A percentile compares a stretch with the other conserved stretches of the same genome.
These are phyloP conservation scores for Candida insectalens DNA, from an alignment of 805 yeast species.

Conservation along the genomic window DNA sequence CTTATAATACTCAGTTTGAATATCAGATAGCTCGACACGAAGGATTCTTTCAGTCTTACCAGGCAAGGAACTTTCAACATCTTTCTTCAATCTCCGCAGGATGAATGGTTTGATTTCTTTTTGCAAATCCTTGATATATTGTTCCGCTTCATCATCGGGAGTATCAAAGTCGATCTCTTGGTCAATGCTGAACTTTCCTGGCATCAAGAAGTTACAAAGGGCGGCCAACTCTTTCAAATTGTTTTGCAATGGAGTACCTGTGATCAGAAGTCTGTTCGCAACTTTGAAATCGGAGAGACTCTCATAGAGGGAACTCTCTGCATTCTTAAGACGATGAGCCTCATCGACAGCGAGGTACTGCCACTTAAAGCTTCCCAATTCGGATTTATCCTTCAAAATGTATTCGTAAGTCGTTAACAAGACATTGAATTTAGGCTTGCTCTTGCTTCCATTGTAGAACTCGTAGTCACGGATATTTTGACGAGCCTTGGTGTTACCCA, in stretches of 20 bases:
- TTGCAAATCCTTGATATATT: slow-evolving; percentile 79
- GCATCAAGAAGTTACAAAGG: slow-evolving; percentile 89
- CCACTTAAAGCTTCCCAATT: slow-evolving; percentile 82
- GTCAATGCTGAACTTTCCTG: slow-evolving; percentile 82
- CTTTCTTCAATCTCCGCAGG: slow-evolving; percentile 87
- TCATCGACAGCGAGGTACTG: slow-evolving; percentile 97
- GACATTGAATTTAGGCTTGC: slow-evolving; percentile 83
- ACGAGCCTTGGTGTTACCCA: slow-evolving; percentile 88
- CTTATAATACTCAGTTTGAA: slow-evolving; percentile 91
- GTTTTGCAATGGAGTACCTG: slow-evolving; percentile 97
- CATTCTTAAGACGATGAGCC: slow-evolving; percentile 92
- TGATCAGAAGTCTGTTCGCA: slow-evolving; percentile 76
- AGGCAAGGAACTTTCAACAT: slow-evolving; percentile 94
- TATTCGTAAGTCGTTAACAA: slow-evolving; percentile 93
- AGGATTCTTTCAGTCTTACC: slow-evolving; percentile 92
- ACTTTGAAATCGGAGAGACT: slow-evolving; percentile 76
- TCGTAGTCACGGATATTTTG: slow-evolving; percentile 76
- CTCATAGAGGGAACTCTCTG: slow-evolving; percentile 89
- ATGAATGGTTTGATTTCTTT: slow-evolving; percentile 83
- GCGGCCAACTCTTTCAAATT: slow-evolving; percentile 95
- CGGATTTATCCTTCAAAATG: slow-evolving; percentile 78
- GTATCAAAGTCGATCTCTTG: slow-evolving; percentile 85
- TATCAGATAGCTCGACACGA: slow-evolving; percentile 89
- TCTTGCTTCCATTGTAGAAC: slow-evolving; percentile 54
- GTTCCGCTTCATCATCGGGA: slow-evolving; percentile 81